Base-by-base conservation (phyloP, 2,329 filamentous ascomycete species). In the Aspergillus viridinutans region DNA sequence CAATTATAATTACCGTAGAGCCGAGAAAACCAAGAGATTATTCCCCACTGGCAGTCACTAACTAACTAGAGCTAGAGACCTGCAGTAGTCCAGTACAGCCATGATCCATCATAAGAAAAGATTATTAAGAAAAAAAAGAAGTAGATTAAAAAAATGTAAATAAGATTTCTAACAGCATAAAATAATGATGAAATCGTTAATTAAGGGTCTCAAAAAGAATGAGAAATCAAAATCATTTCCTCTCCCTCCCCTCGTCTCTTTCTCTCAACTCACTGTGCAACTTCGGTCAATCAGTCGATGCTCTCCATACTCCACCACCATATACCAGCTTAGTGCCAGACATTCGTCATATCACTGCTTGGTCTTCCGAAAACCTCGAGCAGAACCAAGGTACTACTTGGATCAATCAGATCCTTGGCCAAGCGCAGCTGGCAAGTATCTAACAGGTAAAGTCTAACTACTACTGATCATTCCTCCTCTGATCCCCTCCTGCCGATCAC, bases 401-500 rank as follows among this genome's bases (percentile, higher is more conserved):
- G 14, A 14, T 38, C 14, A 17, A 38, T 38, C 32, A 38, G 32
- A 38, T 17, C 32, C 32, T 38, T 38, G 32, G 32, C 32, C 14
- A 38, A 17, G 14, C 14, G 14, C 4, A 14, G 4, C 12, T 32
- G 12, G 32, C 5, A 14, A 32, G 32, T 35, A 25, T 25, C 25
- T 25, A 35, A 35, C 14, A 17, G 32, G 32, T 38, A 17, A 17
- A 38, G 32, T 38, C 32, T 38, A 35, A 35, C 12, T 35, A 35
- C 12, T 35, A 17, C 5, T 38, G 14, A 17, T 38, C 32, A 38
- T 38, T 38, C 32, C 32, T 69, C 64, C 66, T 64, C 45, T 57
- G 63, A 69, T 67, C 66, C 66, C 68, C 67, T 72, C 68, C 68
- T 71, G 70, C 64, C 69, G 71, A 72, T 72, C 71, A 35, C 71